Evolutionary conservation across 1,139 yeast species (phyloP), one percentile per base, ranked within the genome.

Genomic region (Suzukiozyma palmioleophila): DNA sequence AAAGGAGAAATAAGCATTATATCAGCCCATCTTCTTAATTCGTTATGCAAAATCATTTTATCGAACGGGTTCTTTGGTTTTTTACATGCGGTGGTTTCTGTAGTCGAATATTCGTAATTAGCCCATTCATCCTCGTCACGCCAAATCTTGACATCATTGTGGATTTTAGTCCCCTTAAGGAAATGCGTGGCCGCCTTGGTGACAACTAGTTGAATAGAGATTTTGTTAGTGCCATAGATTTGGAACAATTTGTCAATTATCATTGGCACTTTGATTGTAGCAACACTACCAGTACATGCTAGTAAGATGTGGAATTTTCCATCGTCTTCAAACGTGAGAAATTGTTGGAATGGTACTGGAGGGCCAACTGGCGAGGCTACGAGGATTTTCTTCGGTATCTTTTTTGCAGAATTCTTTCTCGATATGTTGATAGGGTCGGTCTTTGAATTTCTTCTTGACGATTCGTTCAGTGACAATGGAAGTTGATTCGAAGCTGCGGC

Each of bases 221-320:
- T 79, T 45, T 80, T 80, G 32, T 79, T 75, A 2, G 76, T 69
- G 2, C 90, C 87, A 60, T 82, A 88, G 15, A 81, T 71, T 57
- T 85, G 85, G 56, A 82, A 83, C 34, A 89, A 68, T 54, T 86
- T 86, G 56, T 86, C 94, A 48, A 89, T 84, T 34, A 89, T 85
- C 49, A 84, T 61, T 0, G 96, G 96, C 26, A 92, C 84, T 57
- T 92, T 92, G 44, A 90, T 88, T 2, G 97, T 87, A 5, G 98
- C 98, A 5, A 92, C 97, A 1, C 96, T 85, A 1, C 98, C 99
- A 1, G 97, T 88, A 27, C 95, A 95, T 14, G 95, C 97, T 33
- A 92, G 69, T 41, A 92, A 68, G 32, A 92, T 82, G 60, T 92
- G 97, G 42, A 87, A 73, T 55, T 89, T 89, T 30, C 81, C 81